Evolutionary conservation across 2,329 filamentous ascomycete species (phyloP).

Genomic region (Botrytis pseudocinerea): DNA sequence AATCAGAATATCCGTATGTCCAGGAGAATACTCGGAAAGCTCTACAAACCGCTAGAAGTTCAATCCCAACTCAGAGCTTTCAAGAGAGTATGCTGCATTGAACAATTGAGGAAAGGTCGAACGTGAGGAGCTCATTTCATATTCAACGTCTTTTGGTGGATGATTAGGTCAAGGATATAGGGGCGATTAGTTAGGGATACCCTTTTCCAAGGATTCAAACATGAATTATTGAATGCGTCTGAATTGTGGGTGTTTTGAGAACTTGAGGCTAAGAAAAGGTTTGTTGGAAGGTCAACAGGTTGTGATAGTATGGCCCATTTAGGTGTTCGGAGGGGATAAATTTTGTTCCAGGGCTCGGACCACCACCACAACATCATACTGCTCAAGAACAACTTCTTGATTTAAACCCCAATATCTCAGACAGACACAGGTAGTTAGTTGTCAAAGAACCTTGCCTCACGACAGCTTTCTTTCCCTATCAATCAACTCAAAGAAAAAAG

Average conservation of each 20-base stretch:
- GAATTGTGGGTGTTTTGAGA: not conserved
- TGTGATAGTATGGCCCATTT: not conserved
- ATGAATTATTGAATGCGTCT: too few relatives aligned
- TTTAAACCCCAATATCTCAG: not conserved
- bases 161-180: not conserved
- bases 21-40: not conserved
- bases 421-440: not conserved
- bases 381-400: not conserved
- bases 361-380: not conserved
- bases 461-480: not conserved
- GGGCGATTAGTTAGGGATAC: not conserved
- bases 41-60: not conserved
- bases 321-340: not conserved
- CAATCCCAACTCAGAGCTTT: not conserved
- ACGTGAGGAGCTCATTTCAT: not conserved
- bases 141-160: not conserved
- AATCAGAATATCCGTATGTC: not conserved
- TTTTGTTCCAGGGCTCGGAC: not conserved
- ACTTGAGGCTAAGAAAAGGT: too few relatives aligned
- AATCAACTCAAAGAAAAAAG: not conserved
- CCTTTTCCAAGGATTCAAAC: accelerated
- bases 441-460: not conserved
- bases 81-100: not conserved
- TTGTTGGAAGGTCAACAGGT: not conserved
- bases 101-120: too few relatives aligned